A percentile compares a stretch with the other conserved stretches of the same genome.
Conservation (phyloP, 2,329 filamentous ascomycete genomes). For the Cercospora sp. region DNA sequence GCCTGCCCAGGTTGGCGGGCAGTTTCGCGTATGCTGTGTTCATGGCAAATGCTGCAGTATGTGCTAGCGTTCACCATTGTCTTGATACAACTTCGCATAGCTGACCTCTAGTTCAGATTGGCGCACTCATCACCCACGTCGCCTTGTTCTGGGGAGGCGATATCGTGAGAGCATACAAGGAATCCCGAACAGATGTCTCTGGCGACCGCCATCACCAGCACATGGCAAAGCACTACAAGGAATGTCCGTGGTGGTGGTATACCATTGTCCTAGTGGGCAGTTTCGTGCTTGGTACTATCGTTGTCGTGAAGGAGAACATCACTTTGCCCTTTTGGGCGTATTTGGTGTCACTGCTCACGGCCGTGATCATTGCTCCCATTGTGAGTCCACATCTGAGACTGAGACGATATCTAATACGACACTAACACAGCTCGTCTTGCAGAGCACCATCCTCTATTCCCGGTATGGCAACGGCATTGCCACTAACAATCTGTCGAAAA, state of each 20-base stretch:
- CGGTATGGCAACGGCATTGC: slow-evolving; percentile 57
- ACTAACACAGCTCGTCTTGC: not conserved
- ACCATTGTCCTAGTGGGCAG: slow-evolving; percentile 32
- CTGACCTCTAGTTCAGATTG: slow-evolving; percentile 42
- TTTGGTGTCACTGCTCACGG: slow-evolving; percentile 30
- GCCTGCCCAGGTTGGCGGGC: slow-evolving; percentile 52
- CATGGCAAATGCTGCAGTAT: slow-evolving; percentile 56
- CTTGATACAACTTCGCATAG: not conserved
- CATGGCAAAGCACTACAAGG: slow-evolving; percentile 56
- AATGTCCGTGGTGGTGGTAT: slow-evolving; percentile 46
- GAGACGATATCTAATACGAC: not conserved
- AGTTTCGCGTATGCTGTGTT: slow-evolving; percentile 51
- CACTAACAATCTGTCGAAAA: slow-evolving; percentile 60
- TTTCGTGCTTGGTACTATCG: slow-evolving; percentile 34
- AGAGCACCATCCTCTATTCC: slow-evolving; percentile 46
- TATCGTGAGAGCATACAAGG: slow-evolving; percentile 50
- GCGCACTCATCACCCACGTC: slow-evolving; percentile 55
- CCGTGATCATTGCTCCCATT: slow-evolving; percentile 51
- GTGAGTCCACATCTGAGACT: slow-evolving; percentile 15
- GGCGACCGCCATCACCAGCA: slow-evolving; percentile 55
- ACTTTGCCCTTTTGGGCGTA: slow-evolving; percentile 40
- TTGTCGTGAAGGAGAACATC: slow-evolving; percentile 36
- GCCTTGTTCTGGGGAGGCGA: slow-evolving; percentile 59
- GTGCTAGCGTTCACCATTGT: not conserved
- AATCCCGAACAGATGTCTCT: slow-evolving; percentile 45